Conservation (phyloP, 805 yeast species). For the Osmozyma mogii region DNA sequence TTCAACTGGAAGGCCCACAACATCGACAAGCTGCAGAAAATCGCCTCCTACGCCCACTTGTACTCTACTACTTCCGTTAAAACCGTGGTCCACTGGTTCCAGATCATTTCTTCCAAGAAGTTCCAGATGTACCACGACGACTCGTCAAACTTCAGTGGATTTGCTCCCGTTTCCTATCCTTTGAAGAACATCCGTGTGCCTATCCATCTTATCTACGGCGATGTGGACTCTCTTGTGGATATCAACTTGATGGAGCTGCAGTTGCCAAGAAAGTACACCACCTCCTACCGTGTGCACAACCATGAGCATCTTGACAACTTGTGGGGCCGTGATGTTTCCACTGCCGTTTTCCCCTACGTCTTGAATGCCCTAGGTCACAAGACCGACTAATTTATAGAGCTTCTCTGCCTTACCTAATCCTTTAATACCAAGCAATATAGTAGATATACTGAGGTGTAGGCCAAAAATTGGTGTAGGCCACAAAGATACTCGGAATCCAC, state of each 20-base stretch:
- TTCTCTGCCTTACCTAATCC: too few species aligned
- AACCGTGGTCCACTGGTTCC: too few species aligned
- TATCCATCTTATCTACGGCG: conserved; percentile 72
- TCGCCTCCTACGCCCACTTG: conserved; percentile 75
- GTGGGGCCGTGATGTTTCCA: conserved; percentile 68
- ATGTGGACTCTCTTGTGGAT: conserved; percentile 76
- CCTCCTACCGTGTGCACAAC: conserved; percentile 48
- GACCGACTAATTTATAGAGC: neutral
- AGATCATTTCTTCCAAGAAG: conserved; percentile 63
- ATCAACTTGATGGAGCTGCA: conserved; percentile 65
- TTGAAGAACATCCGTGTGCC: conserved; percentile 48
- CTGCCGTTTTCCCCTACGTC: conserved; percentile 27
- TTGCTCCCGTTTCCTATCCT: conserved; percentile 32
- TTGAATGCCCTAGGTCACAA: conserved; percentile 7
- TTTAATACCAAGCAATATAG: too few species aligned
- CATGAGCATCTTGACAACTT: conserved; percentile 88
- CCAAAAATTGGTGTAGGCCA: too few species aligned
- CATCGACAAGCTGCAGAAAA: conserved; percentile 66
- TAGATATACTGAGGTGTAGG: too few species aligned
- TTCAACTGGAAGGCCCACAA: conserved; percentile 77
- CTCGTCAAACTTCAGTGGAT: conserved; percentile 14
- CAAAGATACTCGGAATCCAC: too few species aligned
- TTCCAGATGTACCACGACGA: conserved; percentile 93
- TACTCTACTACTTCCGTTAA: conserved; percentile 91
- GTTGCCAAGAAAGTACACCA: conserved; percentile 47